Evolutionary conservation across 2,329 filamentous ascomycete genomes (phyloP).

Genomic region (Alternaria hordeiaustralica): DNA sequence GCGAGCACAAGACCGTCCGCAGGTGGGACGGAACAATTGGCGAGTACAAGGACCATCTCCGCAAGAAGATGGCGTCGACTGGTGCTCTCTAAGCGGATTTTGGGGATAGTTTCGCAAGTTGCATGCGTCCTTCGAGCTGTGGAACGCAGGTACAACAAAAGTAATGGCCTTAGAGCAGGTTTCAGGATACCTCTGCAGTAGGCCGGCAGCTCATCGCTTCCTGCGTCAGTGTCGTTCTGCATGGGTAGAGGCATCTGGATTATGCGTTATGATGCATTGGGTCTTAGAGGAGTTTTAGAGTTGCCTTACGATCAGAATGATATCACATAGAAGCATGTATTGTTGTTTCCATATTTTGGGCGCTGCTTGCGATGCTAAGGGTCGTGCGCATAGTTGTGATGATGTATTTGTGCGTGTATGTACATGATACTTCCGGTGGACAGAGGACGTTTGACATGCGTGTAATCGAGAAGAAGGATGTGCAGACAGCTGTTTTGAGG

Average conservation of each 20-base stretch:
- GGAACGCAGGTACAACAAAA: conserved; percentile 36
- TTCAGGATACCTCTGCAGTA: conserved; percentile 40
- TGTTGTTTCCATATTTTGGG: neutral
- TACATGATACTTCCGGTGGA: neutral
- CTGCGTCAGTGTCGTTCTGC: conserved; percentile 43
- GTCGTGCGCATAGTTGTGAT: neutral
- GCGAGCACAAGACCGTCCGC: conserved; percentile 94
- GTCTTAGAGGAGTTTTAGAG: conserved; percentile 50
- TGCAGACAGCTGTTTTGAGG: neutral
- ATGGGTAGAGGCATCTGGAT: conserved; percentile 44
- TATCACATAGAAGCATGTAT: conserved; percentile 30
- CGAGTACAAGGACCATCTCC: conserved; percentile 97
- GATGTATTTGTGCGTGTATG: neutral
- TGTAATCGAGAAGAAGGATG: neutral
- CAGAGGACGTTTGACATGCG: neutral
- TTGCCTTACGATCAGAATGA: conserved; percentile 44
- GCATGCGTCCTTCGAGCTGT: conserved; percentile 36
- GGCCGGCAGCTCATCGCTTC: conserved; percentile 42
- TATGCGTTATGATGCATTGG: conserved; percentile 46
- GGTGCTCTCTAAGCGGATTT: conserved; percentile 74
- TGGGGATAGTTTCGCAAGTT: conserved; percentile 26
- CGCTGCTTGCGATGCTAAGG: neutral
- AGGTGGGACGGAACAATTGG: conserved; percentile 88
- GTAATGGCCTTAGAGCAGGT: conserved; percentile 39
- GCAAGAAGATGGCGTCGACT: conserved; percentile 95